phyloP scores from a whole-genome alignment of 2,329 filamentous ascomycete species.

The Scytalidium sp. region DNA sequence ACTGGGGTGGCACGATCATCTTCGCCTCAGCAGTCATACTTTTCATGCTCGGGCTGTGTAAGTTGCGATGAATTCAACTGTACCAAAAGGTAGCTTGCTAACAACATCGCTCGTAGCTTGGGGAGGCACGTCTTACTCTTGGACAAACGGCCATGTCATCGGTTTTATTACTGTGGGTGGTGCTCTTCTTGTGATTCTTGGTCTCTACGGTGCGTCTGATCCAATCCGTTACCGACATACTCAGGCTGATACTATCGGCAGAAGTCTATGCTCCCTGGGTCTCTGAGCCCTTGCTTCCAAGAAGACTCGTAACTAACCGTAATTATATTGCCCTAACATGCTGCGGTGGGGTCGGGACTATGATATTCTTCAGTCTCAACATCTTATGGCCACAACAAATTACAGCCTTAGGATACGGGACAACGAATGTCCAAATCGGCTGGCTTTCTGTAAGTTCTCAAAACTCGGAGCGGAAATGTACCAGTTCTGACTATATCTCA shows the following conservation, averaged over 20 bases:
- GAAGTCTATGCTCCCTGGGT: slow-evolving; percentile 22
- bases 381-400: slow-evolving; percentile 31
- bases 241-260: slow-evolving; percentile 4
- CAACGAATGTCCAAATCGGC: slow-evolving; percentile 7
- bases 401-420: slow-evolving; percentile 5
- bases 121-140: slow-evolving; percentile 30
- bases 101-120: slow-evolving; percentile 12
- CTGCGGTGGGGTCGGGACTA: slow-evolving; percentile 31
- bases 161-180: slow-evolving; percentile 24
- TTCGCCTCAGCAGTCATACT: slow-evolving; percentile 28
- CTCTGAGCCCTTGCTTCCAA: slow-evolving; percentile 34
- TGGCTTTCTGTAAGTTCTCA: slow-evolving; percentile 7
- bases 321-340: slow-evolving; percentile 26
- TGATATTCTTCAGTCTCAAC: slow-evolving; percentile 35
- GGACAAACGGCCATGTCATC: slow-evolving; percentile 29
- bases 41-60: slow-evolving; percentile 29
- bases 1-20: slow-evolving; percentile 28
- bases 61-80: too few species aligned
- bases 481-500: too few species aligned
- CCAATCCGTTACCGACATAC: background rate
- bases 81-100: background rate
- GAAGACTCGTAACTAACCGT: slow-evolving; percentile 31
- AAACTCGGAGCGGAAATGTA: background rate
- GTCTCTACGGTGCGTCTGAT: slow-evolving; percentile 18
- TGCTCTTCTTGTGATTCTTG: slow-evolving; percentile 20